Conservation (phyloP, 306 rosid species). For the Glycyrrhiza uralensis region DNA sequence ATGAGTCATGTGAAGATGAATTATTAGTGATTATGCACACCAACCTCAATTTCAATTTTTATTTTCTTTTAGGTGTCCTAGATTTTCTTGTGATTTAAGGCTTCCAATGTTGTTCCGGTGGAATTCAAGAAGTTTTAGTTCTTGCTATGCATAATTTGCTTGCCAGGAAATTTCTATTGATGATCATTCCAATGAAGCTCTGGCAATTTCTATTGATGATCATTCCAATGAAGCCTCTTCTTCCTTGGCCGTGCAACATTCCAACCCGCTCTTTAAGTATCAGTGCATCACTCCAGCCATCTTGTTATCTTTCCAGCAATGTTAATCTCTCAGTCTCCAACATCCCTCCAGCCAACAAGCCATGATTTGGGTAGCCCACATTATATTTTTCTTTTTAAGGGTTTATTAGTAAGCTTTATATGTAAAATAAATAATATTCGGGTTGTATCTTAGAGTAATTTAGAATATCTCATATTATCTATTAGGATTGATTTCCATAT, state of each 20-base stretch:
- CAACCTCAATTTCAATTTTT: neutral
- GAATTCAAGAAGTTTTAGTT: neutral
- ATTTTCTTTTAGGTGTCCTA: neutral
- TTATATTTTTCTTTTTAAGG: neutral
- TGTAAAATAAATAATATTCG: neutral
- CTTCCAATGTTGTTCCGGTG: neutral
- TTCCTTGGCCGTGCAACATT: neutral
- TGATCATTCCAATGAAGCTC: no score
- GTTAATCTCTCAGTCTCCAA: neutral
- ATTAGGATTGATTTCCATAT: neutral
- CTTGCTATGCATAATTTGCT: neutral
- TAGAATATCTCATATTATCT: no score
- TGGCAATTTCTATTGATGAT: neutral
- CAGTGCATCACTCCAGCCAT: neutral
- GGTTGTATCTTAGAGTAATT: neutral
- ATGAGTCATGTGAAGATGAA: neutral
- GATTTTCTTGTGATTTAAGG: neutral
- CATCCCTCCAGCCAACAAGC: neutral
- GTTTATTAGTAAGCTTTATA: neutral
- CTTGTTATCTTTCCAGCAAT: neutral
- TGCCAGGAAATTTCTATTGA: neutral
- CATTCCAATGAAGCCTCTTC: neutral
- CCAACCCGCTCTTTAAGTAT: neutral
- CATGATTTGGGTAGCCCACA: neutral
- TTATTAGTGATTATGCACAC: neutral